phyloP scores from a whole-genome alignment of 2,329 filamentous ascomycete genomes.

The Teratosphaeria gauchensis region DNA sequence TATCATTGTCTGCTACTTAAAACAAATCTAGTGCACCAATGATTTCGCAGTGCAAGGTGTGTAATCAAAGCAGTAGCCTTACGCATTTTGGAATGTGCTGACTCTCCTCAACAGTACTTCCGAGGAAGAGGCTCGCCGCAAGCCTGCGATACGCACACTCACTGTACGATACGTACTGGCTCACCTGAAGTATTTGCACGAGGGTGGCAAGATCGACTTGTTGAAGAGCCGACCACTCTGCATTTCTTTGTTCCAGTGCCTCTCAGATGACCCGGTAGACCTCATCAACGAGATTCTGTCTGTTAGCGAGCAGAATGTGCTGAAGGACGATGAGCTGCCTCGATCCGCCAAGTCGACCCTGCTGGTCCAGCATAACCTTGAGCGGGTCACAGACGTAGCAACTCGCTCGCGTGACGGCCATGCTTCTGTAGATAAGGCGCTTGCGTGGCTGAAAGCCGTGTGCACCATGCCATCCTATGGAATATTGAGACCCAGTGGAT shows the following conservation, averaged over 20 bases:
- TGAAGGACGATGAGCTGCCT: conserved; percentile 65
- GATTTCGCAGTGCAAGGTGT: background rate
- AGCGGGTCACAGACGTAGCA: conserved; percentile 46
- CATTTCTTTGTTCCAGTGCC: conserved; percentile 61
- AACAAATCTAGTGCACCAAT: background rate
- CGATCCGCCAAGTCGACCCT: conserved; percentile 54
- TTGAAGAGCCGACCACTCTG: conserved; percentile 64
- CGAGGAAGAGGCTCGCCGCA: conserved; percentile 52
- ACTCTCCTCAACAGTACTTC: conserved; percentile 12
- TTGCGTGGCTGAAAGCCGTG: conserved; percentile 63
- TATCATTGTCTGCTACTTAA: background rate
- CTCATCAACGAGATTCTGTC: conserved; percentile 67
- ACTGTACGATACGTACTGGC: conserved; percentile 72
- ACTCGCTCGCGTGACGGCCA: conserved; percentile 39
- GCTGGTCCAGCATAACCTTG: conserved; percentile 31
- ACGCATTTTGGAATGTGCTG: background rate
- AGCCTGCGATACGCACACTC: conserved; percentile 72
- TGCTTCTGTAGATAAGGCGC: conserved; percentile 57
- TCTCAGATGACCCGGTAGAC: conserved; percentile 67
- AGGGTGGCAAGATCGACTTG: conserved; percentile 70
- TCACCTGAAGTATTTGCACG: conserved; percentile 67
- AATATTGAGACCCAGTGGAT: conserved; percentile 67
- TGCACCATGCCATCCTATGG: conserved; percentile 68
- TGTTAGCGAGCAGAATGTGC: conserved; percentile 57
- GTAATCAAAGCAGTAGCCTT: background rate